Conservation (phyloP, 2,329 filamentous ascomycete species). For the Aspergillus puulaauensis region DNA sequence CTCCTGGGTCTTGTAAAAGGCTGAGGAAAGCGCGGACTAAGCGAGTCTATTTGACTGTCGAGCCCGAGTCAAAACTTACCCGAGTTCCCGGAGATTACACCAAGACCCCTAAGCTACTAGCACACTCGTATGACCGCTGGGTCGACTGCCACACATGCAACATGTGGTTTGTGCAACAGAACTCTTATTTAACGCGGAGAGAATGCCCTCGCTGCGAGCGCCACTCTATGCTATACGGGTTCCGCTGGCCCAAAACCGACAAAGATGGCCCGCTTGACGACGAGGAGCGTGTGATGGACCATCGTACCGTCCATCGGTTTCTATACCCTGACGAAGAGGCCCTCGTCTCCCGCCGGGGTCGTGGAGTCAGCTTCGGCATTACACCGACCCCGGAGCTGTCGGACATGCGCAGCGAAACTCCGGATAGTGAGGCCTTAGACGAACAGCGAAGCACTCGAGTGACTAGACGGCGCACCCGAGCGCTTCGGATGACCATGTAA, state of each 20-base stretch:
- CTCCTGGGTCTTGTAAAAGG: constrained; percentile 19
- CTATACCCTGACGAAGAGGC: constrained; percentile 68
- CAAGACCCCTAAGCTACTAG: constrained; percentile 72
- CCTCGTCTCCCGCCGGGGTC: constrained; percentile 35
- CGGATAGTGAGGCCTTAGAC: constrained; percentile 36
- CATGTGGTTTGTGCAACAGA: constrained; percentile 78
- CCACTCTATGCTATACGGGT: constrained; percentile 94
- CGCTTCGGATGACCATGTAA: constrained; percentile 39
- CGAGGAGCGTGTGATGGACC: constrained; percentile 70
- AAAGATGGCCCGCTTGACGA: constrained; percentile 72
- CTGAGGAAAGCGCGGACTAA: constrained; percentile 22
- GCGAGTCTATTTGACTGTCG: constrained; percentile 38
- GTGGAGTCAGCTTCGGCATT: constrained; percentile 36
- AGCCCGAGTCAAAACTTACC: constrained; percentile 33
- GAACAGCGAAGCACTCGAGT: constrained; percentile 36
- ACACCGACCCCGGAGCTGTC: constrained; percentile 40
- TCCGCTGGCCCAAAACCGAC: constrained; percentile 93
- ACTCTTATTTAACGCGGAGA: constrained; percentile 81
- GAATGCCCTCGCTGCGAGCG: constrained; percentile 91
- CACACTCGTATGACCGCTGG: constrained; percentile 76
- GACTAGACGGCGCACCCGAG: constrained; percentile 31
- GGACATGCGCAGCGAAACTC: constrained; percentile 39
- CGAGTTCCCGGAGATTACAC: constrained; percentile 78
- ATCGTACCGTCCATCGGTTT: constrained; percentile 84
- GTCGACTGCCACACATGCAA: constrained; percentile 85